phyloP scores from a whole-genome alignment of 257 asterid species.

The Schizonepeta tenuifolia region DNA sequence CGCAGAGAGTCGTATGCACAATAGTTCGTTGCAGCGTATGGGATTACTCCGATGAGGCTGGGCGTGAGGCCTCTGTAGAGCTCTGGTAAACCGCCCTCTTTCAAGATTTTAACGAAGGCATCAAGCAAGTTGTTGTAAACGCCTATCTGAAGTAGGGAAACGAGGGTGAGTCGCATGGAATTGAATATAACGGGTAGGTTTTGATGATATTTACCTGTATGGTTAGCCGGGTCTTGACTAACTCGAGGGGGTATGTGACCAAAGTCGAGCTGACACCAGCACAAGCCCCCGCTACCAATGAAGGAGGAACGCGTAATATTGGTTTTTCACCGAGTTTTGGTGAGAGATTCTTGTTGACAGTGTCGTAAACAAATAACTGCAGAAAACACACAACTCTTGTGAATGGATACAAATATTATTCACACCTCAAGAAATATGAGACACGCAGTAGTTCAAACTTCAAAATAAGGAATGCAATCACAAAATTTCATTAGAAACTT shows the following conservation, averaged over 20 bases:
- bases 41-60: slow-evolving; percentile 86
- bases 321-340: slow-evolving; percentile 63
- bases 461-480: not conserved
- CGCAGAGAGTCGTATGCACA: slow-evolving; percentile 83
- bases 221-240: slow-evolving; percentile 90
- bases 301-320: slow-evolving; percentile 76
- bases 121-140: slow-evolving; percentile 76
- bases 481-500: not conserved
- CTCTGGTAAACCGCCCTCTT: slow-evolving; percentile 87
- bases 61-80: slow-evolving; percentile 94
- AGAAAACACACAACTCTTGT: not conserved
- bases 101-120: slow-evolving; percentile 78
- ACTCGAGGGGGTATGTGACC: slow-evolving; percentile 91
- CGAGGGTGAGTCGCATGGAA: not conserved
- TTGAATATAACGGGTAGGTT: not conserved
- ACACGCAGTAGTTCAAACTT: not conserved
- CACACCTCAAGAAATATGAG: not conserved
- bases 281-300: slow-evolving; percentile 90
- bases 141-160: slow-evolving; percentile 54
- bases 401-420: not conserved
- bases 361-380: slow-evolving; percentile 89
- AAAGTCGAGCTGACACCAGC: slow-evolving; percentile 96
- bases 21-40: slow-evolving; percentile 89
- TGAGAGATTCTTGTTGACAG: slow-evolving; percentile 81
- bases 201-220: slow-evolving; percentile 62